Conservation (phyloP, 2,329 filamentous ascomycete species). For the Penicillium frequentans region DNA sequence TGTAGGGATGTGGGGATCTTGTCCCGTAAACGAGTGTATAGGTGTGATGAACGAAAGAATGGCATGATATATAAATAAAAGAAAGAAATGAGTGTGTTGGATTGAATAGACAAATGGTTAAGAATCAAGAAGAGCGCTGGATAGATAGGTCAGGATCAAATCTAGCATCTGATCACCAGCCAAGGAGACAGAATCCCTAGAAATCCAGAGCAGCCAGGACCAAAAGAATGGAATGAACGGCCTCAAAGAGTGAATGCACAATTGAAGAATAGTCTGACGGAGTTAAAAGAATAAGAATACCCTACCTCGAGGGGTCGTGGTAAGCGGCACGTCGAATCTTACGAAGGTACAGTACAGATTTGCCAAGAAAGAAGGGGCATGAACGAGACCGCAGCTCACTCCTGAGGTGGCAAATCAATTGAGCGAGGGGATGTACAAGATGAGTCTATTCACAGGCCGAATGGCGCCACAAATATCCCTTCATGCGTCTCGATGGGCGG, state of each 20-base stretch:
- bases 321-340: background rate
- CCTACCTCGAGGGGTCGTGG: background rate
- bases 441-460: background rate
- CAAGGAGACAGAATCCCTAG: background rate
- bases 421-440: background rate
- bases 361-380: slow-evolving; percentile 19
- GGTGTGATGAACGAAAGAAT: slow-evolving; percentile 9
- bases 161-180: background rate
- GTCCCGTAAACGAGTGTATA: slow-evolving; percentile 18
- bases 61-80: background rate
- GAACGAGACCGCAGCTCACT: background rate
- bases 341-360: background rate
- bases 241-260: background rate
- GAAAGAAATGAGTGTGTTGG: background rate
- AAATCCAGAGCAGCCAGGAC: background rate
- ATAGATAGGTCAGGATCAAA: background rate
- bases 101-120: background rate
- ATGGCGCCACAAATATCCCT: slow-evolving; percentile 6
- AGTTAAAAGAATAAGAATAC: background rate
- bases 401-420: background rate
- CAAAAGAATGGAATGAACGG: background rate
- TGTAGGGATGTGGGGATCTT: slow-evolving; percentile 17
- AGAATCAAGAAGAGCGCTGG: background rate
- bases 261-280: background rate
- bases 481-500: background rate